Base-by-base conservation (phyloP, 108 stramenopile species). In the Fragilaria radians region DNA sequence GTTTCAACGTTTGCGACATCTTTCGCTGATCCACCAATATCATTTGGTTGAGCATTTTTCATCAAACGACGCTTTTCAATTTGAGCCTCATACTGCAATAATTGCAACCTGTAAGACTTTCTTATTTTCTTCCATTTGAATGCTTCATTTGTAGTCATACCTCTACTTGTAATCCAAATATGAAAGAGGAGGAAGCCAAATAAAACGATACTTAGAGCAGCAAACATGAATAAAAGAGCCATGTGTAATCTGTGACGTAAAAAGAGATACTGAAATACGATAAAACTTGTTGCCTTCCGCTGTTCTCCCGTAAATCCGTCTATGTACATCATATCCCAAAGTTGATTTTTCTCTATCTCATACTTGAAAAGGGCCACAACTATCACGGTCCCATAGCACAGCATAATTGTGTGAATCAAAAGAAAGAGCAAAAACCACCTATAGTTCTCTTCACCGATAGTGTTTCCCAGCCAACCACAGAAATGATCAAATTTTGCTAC, bases 381-480 rank as follows among this genome's bases (percentile, higher is more conserved):
- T 17, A 85, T 61, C 1, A 62, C 31, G 4, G 79, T 68, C 26
- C 91, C 94, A 55, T 95, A 95, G n/a, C 61, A 34, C 53, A 88
- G 88, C 87, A 92, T 89, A 11, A 58, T 60, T 3, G 85, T 76
- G 66, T 95, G 94, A 0, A 86, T 57, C 26, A 61, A 45, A 0
- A 95, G 61, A 59, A 95, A 95, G 0, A 88, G 50, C 4, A 93
- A 64, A 54, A 95, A 95, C 63, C 70, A 88, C 23, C 94, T 79
- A 62, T 95, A 93, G 54, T 95, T 95, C 48, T 88, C 83, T 72
- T 89, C 89, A 5, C 94, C 94, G 56, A 92, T 76, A 21, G 88
- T 75, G 47, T 91, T 83, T 70, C 80, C 67, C 0, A 92, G 36
- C 94, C 94, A 95, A 18, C 88, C 87, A 68, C 94, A 95, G 57